Evolutionary conservation across 2,329 filamentous ascomycete species (phyloP).

Genomic region (Nannizziopsis arthrosporioides): DNA sequence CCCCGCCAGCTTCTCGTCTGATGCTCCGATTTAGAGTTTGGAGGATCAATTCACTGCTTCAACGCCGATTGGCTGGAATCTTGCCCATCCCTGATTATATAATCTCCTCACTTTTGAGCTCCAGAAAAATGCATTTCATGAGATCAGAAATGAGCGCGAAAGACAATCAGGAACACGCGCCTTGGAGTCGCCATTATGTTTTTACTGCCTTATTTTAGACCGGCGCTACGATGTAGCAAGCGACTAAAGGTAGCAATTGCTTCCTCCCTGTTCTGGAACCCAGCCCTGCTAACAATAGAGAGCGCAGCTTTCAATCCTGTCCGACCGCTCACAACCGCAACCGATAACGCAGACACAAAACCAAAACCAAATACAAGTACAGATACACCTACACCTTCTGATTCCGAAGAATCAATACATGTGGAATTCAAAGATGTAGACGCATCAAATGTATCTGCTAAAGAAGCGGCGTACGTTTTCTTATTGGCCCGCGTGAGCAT

Average conservation of each 20-base stretch:
- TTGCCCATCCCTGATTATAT: neutral
- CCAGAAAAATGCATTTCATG: neutral
- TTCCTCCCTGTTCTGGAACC: neutral
- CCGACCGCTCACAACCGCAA: constrained; percentile 7
- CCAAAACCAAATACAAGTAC: neutral
- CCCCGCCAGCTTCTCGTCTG: too few species aligned
- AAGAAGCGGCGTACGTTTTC: neutral
- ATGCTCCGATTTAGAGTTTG: too few species aligned
- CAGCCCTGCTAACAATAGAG: neutral
- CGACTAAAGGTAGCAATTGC: constrained; percentile 9
- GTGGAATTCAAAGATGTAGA: neutral
- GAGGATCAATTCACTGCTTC: too few species aligned
- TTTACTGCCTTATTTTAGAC: constrained; percentile 12
- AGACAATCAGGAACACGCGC: neutral
- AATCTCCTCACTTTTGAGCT: neutral
- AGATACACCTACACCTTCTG: too few species aligned
- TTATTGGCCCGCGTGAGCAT: neutral
- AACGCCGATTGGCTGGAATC: constrained; percentile 5
- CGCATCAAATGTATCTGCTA: neutral
- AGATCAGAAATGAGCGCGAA: neutral
- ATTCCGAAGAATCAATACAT: too few species aligned
- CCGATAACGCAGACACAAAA: neutral
- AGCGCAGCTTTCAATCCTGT: constrained; percentile 7
- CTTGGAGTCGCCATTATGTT: constrained; percentile 11
- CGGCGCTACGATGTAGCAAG: constrained; percentile 11